Evolutionary conservation across 768 basidiomycete species (phyloP), one percentile per base, ranked within the genome.

Genomic region (Suillus ampliporus): DNA sequence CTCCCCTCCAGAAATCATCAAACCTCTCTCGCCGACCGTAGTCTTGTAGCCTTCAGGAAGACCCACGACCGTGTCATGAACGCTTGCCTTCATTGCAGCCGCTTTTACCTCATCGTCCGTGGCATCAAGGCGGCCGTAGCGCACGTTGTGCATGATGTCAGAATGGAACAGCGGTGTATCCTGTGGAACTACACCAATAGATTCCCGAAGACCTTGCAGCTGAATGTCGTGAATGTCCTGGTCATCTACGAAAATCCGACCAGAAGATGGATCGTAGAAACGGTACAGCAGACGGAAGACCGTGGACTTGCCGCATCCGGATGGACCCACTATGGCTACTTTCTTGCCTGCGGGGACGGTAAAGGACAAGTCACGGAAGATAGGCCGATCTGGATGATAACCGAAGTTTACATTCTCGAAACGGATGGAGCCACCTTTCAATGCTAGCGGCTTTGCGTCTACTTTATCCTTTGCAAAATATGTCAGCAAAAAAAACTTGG

Each of bases 1-100:
- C 83, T 99, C 97, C 1, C 97, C 97, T 0, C 97, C 97, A 41
- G 94, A 96, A 53, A 99, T 94, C 97, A 99, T 99, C 72, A 98
- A 74, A 5, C 97, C 97, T 44, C 97, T 80, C 77, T 99, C 97
- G 1, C 97, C 97, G 26, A 99, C 97, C 69, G 90, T 90, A 2
- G 97, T 99, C 44, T 77, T 70, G 74, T 97, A 99, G 61, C 89
- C 89, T 6, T 95, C 92, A 0, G 96, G 95, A 38, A 99, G 77
- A 40, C 85, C 81, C 79, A 84, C 79, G 61, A 99, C 85, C 3
- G 93, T 88, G 15, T 89, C 79, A 68, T 95, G 90, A 23, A 99
- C 91, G 68, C 93, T 94, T 43, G 97, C 97, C 76, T 91, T 90
- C 72, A 79, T 81, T 61, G 95, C 89, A 21, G 90, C 97, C 68